These are phyloP conservation scores for Amphicarpaea edgeworthii DNA, from an alignment of 306 rosid genomes.

Conservation along the genomic window DNA sequence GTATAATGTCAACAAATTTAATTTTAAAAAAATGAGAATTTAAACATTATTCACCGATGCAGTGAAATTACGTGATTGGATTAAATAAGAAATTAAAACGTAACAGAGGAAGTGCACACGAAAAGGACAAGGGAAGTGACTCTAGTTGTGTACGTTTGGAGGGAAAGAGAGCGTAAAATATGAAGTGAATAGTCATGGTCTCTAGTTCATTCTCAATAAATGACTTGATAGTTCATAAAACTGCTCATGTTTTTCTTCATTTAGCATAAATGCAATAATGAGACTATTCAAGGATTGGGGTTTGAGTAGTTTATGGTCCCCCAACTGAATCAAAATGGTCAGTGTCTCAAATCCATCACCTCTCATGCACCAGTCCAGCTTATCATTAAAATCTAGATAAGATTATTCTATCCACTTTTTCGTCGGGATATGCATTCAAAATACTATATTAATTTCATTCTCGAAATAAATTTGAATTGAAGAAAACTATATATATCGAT, in stretches of 20 bases:
- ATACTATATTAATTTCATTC: too few relatives aligned
- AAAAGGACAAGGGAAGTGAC: too few relatives aligned
- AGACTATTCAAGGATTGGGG: slow-evolving; percentile 35
- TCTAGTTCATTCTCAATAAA: slow-evolving; percentile 42
- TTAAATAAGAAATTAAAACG: too few relatives aligned
- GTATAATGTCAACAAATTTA: too few relatives aligned
- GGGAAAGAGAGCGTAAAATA: neutral
- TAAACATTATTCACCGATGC: too few relatives aligned
- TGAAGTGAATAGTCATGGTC: neutral
- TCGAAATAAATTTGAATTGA: slow-evolving; percentile 3
- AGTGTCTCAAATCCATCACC: slow-evolving; percentile 38
- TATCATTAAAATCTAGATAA: slow-evolving; percentile 43
- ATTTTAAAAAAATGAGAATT: too few relatives aligned
- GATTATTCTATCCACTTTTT: slow-evolving; percentile 45
- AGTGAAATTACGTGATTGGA: too few relatives aligned
- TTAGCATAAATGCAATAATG: slow-evolving; percentile 42
- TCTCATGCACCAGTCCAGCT: slow-evolving; percentile 33
- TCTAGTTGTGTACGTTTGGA: neutral
- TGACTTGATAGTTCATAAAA: slow-evolving; percentile 43
- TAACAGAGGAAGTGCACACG: too few relatives aligned
- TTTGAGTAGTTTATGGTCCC: slow-evolving; percentile 53
- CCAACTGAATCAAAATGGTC: slow-evolving; percentile 45
- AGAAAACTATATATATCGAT: slow-evolving; percentile 20
- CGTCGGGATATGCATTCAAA: neutral
- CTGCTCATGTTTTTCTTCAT: slow-evolving; percentile 48